Percentiles rank a stretch among this genome's conserved stretches.
Conservation (phyloP, 129 eudicot genomes). For the Solidago caesia region DNA sequence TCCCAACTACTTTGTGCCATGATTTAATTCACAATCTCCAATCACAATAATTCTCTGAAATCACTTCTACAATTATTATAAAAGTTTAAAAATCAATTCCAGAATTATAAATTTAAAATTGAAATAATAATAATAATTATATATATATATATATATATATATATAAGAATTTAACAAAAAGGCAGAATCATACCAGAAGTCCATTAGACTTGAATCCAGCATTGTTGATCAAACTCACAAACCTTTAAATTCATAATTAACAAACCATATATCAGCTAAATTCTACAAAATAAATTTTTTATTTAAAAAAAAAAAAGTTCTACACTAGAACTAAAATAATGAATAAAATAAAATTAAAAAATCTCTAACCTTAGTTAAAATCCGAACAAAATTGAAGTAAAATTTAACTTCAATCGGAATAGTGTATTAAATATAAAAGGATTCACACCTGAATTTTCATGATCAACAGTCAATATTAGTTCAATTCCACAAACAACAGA, state of each 20-base stretch:
- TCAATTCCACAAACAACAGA: too few relatives aligned
- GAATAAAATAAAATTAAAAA: too few relatives aligned
- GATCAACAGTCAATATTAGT: too few relatives aligned
- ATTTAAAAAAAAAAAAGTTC: neutral
- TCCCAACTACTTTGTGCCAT: slow-evolving; percentile 99
- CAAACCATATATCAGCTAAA: slow-evolving; percentile 6
- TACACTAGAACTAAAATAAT: too few relatives aligned
- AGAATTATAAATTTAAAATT: neutral
- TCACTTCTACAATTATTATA: slow-evolving; percentile 22
- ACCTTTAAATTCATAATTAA: slow-evolving; percentile 20
- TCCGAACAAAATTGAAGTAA: neutral
- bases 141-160: too few relatives aligned
- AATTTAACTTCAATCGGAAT: slow-evolving; percentile 8
- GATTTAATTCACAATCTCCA: slow-evolving; percentile 19
- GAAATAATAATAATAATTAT: neutral
- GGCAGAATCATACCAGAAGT: slow-evolving; percentile 28
- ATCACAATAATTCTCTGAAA: slow-evolving; percentile 23
- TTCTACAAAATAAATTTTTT: slow-evolving; percentile 7
- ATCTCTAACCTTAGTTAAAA: neutral
- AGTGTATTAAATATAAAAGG: too few relatives aligned
- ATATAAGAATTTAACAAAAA: neutral
- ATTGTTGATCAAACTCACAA: slow-evolving; percentile 27
- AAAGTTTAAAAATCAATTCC: slow-evolving; percentile 1
- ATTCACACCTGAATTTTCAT: too few relatives aligned
- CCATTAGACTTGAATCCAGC: slow-evolving; percentile 31